phyloP scores from a whole-genome alignment of 495 filamentous ascomycete genomes.

The Talaromyces proteolyticus region DNA sequence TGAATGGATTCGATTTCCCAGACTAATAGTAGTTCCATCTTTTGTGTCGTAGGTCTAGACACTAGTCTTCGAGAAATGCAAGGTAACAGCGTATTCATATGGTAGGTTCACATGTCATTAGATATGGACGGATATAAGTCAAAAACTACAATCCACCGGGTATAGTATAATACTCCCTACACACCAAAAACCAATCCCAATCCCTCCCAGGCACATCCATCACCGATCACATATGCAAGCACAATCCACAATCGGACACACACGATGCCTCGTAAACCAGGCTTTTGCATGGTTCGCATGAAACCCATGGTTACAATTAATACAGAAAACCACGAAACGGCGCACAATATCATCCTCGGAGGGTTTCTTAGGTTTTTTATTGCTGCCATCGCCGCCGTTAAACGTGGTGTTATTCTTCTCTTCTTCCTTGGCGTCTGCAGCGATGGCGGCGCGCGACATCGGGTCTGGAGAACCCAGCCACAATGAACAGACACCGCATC shows the following conservation, averaged over 20 bases:
- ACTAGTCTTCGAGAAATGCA: too few relatives aligned
- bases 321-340: conserved; percentile 70
- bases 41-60: too few relatives aligned
- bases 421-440: conserved; percentile 40
- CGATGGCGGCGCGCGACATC: conserved; percentile 48
- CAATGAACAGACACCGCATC: conserved; percentile 83
- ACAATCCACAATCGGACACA: conserved; percentile 89
- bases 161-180: conserved; percentile 9
- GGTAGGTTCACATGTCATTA: too few relatives aligned
- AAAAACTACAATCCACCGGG: too few relatives aligned
- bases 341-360: conserved; percentile 34
- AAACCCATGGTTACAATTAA: conserved; percentile 82
- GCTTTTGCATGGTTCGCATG: conserved; percentile 82
- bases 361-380: conserved; percentile 14
- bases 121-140: not conserved
- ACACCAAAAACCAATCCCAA: not conserved
- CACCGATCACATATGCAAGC: conserved; percentile 66
- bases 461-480: conserved; percentile 77
- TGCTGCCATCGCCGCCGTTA: conserved; percentile 8
- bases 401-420: conserved; percentile 33
- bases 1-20: too few relatives aligned
- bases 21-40: too few relatives aligned
- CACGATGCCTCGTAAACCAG: conserved; percentile 76
- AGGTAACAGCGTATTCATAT: too few relatives aligned
- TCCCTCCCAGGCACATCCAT: not conserved